phyloP scores from a whole-genome alignment of 1,139 yeast species.

The Pneumocystis murina region DNA sequence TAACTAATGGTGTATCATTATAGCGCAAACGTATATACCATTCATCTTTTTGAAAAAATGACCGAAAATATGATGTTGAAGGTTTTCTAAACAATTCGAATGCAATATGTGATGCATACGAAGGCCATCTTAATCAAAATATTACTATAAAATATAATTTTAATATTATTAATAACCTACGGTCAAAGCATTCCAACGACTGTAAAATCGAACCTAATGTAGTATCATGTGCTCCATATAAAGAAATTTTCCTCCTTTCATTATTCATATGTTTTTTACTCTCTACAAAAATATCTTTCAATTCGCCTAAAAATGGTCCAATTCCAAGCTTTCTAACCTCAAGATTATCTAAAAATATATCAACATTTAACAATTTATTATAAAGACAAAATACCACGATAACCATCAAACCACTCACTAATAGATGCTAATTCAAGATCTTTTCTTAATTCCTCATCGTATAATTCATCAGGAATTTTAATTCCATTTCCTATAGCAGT shows the following conservation, averaged over 20 bases:
- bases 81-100: conserved; percentile 1
- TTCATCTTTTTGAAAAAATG: conserved; percentile 3
- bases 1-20: conserved; percentile 13
- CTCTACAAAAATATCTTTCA: conserved; percentile 3
- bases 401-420: conserved; percentile 18
- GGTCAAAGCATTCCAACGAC: conserved; percentile 15
- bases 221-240: conserved; percentile 18
- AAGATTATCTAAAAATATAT: background rate
- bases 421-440: conserved; percentile 14
- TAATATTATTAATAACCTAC: conserved; percentile 16
- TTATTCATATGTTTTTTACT: conserved; percentile 5
- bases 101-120: background rate
- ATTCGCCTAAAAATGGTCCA: conserved; percentile 11
- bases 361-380: conserved; percentile 4
- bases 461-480: conserved; percentile 13
- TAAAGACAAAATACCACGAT: conserved; percentile 5
- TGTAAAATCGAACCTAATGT: conserved; percentile 17
- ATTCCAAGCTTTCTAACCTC: conserved; percentile 12
- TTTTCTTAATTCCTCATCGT: conserved; percentile 8
- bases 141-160: conserved; percentile 14
- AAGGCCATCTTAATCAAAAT: conserved; percentile 2
- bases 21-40: conserved; percentile 15
- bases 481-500: conserved; percentile 16
- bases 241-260: conserved; percentile 12
- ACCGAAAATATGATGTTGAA: background rate